Base-by-base conservation (phyloP, 805 yeast genomes). In the Blastobotrys americana region DNA sequence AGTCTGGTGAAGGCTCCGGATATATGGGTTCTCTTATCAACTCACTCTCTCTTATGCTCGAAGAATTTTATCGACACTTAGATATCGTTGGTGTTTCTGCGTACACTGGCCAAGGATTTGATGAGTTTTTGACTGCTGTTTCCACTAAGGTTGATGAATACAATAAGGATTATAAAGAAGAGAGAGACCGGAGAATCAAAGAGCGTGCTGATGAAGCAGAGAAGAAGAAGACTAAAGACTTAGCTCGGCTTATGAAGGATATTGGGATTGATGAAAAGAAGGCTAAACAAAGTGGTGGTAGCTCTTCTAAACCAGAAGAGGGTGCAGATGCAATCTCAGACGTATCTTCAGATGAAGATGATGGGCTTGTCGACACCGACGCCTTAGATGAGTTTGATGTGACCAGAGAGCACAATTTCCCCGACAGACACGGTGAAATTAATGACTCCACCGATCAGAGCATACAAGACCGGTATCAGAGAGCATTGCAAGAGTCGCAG, bases 81-180 rank as follows among this genome's bases (percentile, higher is more conserved):
- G 97, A 93, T 60, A 85, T 89, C 49, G 95, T 84, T 37, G 81
- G 86, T n/a, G 95, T 88, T 10, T 86, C 96, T 37, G 79, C 97
- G 37, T 84, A 78, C 58, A 89, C 97, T 0, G 99, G 98, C 15
- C 82, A 73, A 2, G 99, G 99, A 0, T 85, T 93, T 60, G 96
- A 88, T 59, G 95, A 88, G 18, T 90, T 93, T 58, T 61, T 90
- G 57, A 70, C 68, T n/a, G 84, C 86, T 1, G 93, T 93, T 3
- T 95, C 86, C 56, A 73, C 76, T 47, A 93, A 93, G 65, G 88
- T 82, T 39, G 85, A 80, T 33, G 99, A 93, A 64, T 93, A 82
- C 63, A 78, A 87, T 47, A 78, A 79, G 48, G 89, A 72, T 56
- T 93, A 93, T 63, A 78, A 78, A 57, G 80, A 80, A 5, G 97